Percentiles rank a stretch among this genome's conserved stretches.
Conservation (phyloP, 768 basidiomycete species). For the Xanthoconium stramineum region DNA sequence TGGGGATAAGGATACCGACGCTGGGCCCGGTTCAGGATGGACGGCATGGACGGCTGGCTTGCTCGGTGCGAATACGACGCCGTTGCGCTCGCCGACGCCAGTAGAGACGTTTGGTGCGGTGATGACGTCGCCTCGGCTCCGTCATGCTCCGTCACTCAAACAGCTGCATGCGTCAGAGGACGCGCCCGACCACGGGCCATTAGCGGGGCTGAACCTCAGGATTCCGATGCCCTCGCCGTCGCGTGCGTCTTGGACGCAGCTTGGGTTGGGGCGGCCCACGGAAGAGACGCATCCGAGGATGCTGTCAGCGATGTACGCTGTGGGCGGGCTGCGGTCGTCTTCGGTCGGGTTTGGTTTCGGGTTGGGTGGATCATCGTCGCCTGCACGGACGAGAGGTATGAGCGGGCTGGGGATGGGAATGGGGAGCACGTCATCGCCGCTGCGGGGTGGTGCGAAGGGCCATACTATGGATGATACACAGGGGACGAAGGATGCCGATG, state of each 20-base stretch:
- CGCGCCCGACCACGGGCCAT: slow-evolving; percentile 23
- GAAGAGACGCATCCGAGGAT: slow-evolving; percentile 40
- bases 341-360: slow-evolving; percentile 29
- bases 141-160: slow-evolving; percentile 45
- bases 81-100: slow-evolving; percentile 37
- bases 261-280: slow-evolving; percentile 16
- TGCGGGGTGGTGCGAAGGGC: neutral
- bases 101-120: slow-evolving; percentile 68
- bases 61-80: slow-evolving; percentile 35
- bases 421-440: neutral
- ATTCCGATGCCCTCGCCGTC: slow-evolving; percentile 49
- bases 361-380: slow-evolving; percentile 14
- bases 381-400: slow-evolving; percentile 3
- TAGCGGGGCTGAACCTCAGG: slow-evolving; percentile 47
- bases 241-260: slow-evolving; percentile 5
- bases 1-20: neutral
- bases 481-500: neutral
- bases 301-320: slow-evolving; percentile 60
- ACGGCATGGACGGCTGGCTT: slow-evolving; percentile 61
- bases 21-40: slow-evolving; percentile 16
- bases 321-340: slow-evolving; percentile 50
- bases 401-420: neutral
- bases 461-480: neutral
- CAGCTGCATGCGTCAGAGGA: slow-evolving; percentile 16
- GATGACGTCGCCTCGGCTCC: slow-evolving; percentile 61